phyloP scores from a whole-genome alignment of 805 yeast genomes.

The Groenewaldozyma tartarivorans region DNA sequence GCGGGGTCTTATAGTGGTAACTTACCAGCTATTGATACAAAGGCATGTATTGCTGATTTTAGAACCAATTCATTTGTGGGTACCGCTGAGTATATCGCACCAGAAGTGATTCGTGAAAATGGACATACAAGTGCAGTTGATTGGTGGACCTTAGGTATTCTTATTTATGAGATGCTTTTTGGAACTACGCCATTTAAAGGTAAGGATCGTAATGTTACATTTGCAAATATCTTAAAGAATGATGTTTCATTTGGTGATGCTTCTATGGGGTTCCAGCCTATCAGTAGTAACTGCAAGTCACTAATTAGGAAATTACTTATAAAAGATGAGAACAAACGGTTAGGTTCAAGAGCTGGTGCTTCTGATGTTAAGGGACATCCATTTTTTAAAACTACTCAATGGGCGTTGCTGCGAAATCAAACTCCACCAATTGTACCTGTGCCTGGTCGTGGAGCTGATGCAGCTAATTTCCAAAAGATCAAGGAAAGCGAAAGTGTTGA shows the following conservation, averaged over 20 bases:
- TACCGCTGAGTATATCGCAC: conserved; percentile 97
- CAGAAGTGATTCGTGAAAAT: conserved; percentile 93
- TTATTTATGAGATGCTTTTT: conserved; percentile 86
- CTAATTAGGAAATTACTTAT: conserved; percentile 72
- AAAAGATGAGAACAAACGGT: conserved; percentile 79
- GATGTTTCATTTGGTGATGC: conserved; percentile 74
- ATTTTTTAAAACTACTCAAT: conserved; percentile 82
- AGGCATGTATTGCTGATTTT: conserved; percentile 90
- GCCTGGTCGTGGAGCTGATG: conserved; percentile 47
- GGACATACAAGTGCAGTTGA: conserved; percentile 98
- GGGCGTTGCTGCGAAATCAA: conserved; percentile 91
- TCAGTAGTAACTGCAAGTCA: conserved; percentile 68
- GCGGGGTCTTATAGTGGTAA: conserved; percentile 29
- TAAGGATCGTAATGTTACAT: conserved; percentile 75
- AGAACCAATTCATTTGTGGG: conserved; percentile 98
- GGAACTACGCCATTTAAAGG: conserved; percentile 98
- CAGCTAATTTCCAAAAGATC: conserved; percentile 23
- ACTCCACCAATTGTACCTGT: conserved; percentile 95
- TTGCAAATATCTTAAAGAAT: conserved; percentile 72
- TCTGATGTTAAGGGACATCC: conserved; percentile 87
- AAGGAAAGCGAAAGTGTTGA: conserved; percentile 26
- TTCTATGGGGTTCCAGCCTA: conserved; percentile 34
- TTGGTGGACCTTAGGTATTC: conserved; percentile 98
- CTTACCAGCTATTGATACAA: conserved; percentile 75
- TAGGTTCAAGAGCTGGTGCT: conserved; percentile 92